Base-by-base conservation (phyloP, 805 yeast species). In the Ogataea haglerorum region DNA sequence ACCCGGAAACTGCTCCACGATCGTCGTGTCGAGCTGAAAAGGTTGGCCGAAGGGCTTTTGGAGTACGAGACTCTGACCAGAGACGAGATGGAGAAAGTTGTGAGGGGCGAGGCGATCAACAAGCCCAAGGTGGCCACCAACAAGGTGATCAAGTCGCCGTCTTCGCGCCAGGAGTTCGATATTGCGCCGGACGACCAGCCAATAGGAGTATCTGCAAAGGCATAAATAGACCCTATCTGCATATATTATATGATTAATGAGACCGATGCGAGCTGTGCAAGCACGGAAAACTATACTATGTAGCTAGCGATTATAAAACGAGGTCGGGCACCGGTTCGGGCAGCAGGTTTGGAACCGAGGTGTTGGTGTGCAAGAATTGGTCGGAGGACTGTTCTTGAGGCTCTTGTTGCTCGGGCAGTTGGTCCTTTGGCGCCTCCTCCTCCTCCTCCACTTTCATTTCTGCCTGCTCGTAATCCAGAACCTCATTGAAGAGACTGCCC, bases 1-100 rank as follows among this genome's bases (percentile, higher is more conserved):
- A 83, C 97, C 1, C 75, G 93, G 52, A 62, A 67, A 37, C 53
- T 91, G 61, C 70, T 93, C 48, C 61, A 64, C 15, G 82, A 76
- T 5, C 80, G 73, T 57, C 70, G 73, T 35, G 63, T 70, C 13
- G 98, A 93, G 61, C 73, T 93, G 54, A 81, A 82, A 60, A 73
- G 96, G 53, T 72, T 93, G 47, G 99, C 99, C 0, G 86, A 86
- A 60, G 99, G 96, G 4, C 73, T 93, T 49, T 72, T 93, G 47
- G 96, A 93, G 63, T 95, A 90, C 65, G 99, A 93, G 69, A 93
- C 99, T 0, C 73, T 93, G 52, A 91, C 85, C 30, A 83, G 83
- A 47, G 91, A 82, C 22, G 99, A 93, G 63, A 91, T 93, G 72
- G 91, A 84, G 58, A 80, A 78, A 55, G 77, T 93, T 35, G 88